Evolutionary conservation across 345 rosid genomes (phyloP).

Genomic region (Hypericum androsaemum): DNA sequence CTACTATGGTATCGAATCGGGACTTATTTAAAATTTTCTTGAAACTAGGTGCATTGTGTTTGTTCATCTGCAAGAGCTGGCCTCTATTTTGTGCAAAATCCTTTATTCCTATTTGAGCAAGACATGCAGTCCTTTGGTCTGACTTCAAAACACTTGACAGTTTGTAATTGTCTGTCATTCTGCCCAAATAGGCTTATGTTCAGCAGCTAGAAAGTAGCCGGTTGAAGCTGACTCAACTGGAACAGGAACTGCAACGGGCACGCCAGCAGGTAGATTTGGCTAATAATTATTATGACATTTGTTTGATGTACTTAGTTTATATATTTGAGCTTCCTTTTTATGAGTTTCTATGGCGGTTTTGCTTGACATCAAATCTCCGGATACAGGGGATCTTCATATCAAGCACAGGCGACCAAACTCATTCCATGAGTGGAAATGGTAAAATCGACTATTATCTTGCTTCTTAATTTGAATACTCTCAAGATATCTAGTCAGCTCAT

Average conservation of each 20-base stretch:
- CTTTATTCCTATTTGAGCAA: too few relatives aligned
- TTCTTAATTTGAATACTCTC: background rate
- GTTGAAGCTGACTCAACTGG: conserved; percentile 85
- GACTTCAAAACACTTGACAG: too few relatives aligned
- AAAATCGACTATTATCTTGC: conserved; percentile 10
- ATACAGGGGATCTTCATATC: conserved; percentile 86
- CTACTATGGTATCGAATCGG: too few relatives aligned
- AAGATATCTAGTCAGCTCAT: conserved; percentile 2
- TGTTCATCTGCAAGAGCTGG: too few relatives aligned
- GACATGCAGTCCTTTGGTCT: too few relatives aligned
- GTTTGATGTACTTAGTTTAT: background rate
- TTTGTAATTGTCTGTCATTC: too few relatives aligned
- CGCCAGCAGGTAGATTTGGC: conserved; percentile 71
- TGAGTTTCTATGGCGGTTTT: conserved; percentile 3
- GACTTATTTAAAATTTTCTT: too few relatives aligned
- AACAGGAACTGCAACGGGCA: conserved; percentile 97
- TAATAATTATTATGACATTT: conserved; percentile 4
- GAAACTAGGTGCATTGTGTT: too few relatives aligned
- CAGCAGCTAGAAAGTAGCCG: conserved; percentile 98
- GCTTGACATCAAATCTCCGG: background rate
- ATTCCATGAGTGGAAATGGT: conserved; percentile 96
- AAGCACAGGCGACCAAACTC: conserved; percentile 89
- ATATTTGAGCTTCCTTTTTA: background rate
- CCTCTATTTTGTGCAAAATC: too few relatives aligned
- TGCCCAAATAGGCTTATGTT: conserved; percentile 60